Conservation (phyloP, 2,329 filamentous ascomycete species). For the Teratosphaeria epicoccoides region DNA sequence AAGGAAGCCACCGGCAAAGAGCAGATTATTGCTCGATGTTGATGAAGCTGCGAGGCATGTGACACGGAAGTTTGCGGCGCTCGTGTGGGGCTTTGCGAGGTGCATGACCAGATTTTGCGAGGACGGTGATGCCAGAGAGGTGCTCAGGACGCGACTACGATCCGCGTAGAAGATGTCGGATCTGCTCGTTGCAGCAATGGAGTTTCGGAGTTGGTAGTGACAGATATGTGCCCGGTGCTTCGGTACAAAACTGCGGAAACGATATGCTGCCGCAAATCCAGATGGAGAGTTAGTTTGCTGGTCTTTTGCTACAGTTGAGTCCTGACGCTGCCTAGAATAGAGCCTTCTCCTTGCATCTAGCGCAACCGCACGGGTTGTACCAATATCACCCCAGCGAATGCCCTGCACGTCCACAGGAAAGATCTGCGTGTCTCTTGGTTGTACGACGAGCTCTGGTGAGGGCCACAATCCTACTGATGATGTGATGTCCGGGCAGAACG, state of each 20-base stretch:
- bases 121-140: conserved; percentile 36
- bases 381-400: conserved; percentile 24
- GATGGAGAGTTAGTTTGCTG: background rate
- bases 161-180: conserved; percentile 47
- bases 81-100: conserved; percentile 30
- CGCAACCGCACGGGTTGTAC: conserved; percentile 18
- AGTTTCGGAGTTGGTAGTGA: conserved; percentile 51
- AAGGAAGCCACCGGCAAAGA: conserved; percentile 46
- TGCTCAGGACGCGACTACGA: conserved; percentile 38
- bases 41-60: conserved; percentile 40
- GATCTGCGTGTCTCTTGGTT: conserved; percentile 7
- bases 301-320: background rate
- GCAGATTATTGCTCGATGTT: conserved; percentile 27
- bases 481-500: conserved; percentile 12
- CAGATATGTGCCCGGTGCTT: conserved; percentile 40
- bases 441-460: conserved; percentile 8
- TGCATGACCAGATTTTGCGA: conserved; percentile 38
- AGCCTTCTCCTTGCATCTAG: conserved; percentile 19
- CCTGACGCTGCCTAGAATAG: conserved; percentile 12
- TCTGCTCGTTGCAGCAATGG: conserved; percentile 43
- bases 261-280: conserved; percentile 10
- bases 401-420: conserved; percentile 26
- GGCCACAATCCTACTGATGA: conserved; percentile 9
- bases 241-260: conserved; percentile 24
- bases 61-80: conserved; percentile 34